A percentile compares a stretch with the other conserved stretches of the same genome.
phyloP scores from a whole-genome alignment of 176 grass and related monocot genomes.

The Cocos nucifera region DNA sequence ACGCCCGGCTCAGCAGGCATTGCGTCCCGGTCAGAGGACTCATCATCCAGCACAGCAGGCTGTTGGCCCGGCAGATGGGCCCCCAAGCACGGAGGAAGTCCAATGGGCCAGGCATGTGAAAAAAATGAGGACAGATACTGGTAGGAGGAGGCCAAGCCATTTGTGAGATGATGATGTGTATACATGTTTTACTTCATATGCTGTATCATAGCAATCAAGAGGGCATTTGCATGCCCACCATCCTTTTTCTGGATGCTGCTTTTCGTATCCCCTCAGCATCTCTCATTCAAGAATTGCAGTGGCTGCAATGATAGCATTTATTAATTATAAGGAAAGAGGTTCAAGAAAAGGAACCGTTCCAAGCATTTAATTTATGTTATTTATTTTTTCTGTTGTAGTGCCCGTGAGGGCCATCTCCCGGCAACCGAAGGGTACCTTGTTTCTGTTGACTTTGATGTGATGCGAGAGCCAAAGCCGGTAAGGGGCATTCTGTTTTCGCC shows the following conservation, averaged over 20 bases:
- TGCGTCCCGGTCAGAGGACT: constrained; percentile 45
- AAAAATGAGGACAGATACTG: constrained; percentile 65
- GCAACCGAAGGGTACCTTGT: no score
- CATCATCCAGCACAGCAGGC: constrained; percentile 20
- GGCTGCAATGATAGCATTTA: no score
- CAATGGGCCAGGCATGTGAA: constrained; percentile 94
- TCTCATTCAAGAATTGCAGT: no score
- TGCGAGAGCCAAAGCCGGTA: no score
- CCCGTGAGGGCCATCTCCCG: no score
- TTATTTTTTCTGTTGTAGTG: no score
- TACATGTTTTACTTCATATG: not conserved
- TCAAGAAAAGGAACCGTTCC: no score
- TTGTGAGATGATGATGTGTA: constrained; percentile 31
- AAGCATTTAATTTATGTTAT: no score
- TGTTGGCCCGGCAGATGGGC: constrained; percentile 23
- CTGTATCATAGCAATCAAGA: not conserved
- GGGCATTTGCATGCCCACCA: not conserved
- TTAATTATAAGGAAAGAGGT: no score
- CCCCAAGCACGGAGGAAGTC: constrained; percentile 60
- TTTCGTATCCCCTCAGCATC: no score
- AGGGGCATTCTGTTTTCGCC: no score
- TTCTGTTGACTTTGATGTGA: no score
- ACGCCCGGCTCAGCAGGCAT: constrained; percentile 34
- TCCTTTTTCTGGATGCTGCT: not conserved
- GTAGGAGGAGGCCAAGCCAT: constrained; percentile 85